Base-by-base conservation (phyloP, 345 rosid species). In the Camelina laxa region DNA sequence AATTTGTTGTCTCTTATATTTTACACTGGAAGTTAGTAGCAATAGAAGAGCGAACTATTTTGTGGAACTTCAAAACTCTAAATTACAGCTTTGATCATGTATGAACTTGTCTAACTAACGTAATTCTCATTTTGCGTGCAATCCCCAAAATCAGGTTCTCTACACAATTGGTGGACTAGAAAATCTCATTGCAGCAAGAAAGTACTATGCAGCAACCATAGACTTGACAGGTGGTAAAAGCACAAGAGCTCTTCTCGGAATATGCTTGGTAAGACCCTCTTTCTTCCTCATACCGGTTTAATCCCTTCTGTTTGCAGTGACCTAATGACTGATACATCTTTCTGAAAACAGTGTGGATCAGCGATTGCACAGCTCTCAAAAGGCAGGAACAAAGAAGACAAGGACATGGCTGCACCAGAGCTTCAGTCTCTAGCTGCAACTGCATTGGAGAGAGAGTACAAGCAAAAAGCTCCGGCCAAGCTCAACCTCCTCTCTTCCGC, bases 101-200 rank as follows among this genome's bases (percentile, higher is more conserved):
- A 45, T 65, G 49, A 33, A 38, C 41, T 56, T 45, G 30, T 59
- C 5, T 36, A 5, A 17, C 17, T 57, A 38, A 66, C 0, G 11
- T 5, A 17, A 7, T 17, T 24, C 58, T 51, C 7, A 21, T 51
- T 67, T 38, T 53, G 24, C 9, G 38, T 53, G 31, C 73, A 54
- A 76, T 70, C 53, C 14, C 6, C 1, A 35, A 69, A 62, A 54
- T 60, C 84, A 95, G 99, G 98, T 92, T 54, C 90, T 96, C 41
- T 96, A 96, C 82, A 96, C 98, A 2, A 82, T 89, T 9, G 97
- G 97, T 59, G 99, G 99, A 73, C 77, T 87, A 13, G 99, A 96
- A 71, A 96, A 89, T 83, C 80, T 92, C 78, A 85, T 81, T 56
- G 81, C 89, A 20, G 98, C 99, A 27, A 88, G 87, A 87, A 96